Evolutionary conservation across 371 early-diverging fungal genomes (phyloP), one percentile per base, ranked within the genome.

Genomic region (Mucor circinelloides): DNA sequence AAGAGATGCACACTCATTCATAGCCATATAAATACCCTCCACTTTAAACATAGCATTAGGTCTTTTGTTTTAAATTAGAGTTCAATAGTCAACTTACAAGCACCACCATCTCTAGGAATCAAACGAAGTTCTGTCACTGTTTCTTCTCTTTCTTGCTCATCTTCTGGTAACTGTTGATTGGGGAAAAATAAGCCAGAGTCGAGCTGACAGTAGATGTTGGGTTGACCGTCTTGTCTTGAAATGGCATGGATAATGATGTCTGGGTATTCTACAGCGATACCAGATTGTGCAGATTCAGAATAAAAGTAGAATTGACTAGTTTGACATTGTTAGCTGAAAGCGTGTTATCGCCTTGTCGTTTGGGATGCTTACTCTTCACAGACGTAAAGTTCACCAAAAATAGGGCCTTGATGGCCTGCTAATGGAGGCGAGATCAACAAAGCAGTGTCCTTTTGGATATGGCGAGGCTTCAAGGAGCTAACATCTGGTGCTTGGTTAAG

Each of bases 241-340:
- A 91, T 88, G 19, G 95, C 95, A 61, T 94, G 93, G 61, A 94
- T 91, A 36, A 91, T 87, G 62, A 94, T 90, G 61, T 87, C 84
- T 0, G 86, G 89, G 58, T 93, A 94, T 60, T 89, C 87, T 60
- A 94, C 83, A 12, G 90, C 74, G 54, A 92, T 84, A 10, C 90
- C 90, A 10, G 78, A 68, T 23, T 75, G 60, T 2, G 71, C 70
- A 4, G 27, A 57, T 3, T 70, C 55, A 0, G 86, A 87, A 74
- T 83, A 87, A 67, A 87, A 90, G 60, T 85, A 88, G 2, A 88
- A 65, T 61, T 74, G 79, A 58, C 80, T 82, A 59, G 40, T 19
- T 27, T 1, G 21, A 36, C 40, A 31, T 46, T 19, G 25, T 56
- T 25, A 54, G 21, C n/a, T 13, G 5, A 52, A 12, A 52, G 6